Percentiles rank a stretch among this genome's conserved stretches.
Conservation (phyloP, 2,329 filamentous ascomycete genomes). For the Scorias spongiosa region DNA sequence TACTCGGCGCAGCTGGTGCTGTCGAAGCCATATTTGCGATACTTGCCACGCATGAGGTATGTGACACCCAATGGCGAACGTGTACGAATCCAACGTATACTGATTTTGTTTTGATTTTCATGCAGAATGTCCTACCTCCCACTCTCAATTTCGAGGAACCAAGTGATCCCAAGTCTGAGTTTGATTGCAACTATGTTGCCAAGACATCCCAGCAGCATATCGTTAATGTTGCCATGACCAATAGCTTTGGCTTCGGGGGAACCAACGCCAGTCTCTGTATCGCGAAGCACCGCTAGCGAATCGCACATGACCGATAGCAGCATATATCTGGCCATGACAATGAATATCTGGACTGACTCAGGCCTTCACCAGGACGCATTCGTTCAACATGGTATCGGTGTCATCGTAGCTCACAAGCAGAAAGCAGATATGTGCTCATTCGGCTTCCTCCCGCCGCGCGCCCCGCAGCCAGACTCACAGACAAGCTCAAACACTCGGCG, state of each 20-base stretch:
- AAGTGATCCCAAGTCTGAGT: constrained; percentile 42
- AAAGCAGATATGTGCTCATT: background rate
- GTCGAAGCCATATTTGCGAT: constrained; percentile 79
- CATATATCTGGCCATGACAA: too few species aligned
- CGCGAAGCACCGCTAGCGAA: constrained; percentile 25
- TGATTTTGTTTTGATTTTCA: constrained; percentile 3
- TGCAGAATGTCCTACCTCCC: constrained; percentile 67
- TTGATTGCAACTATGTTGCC: constrained; percentile 76
- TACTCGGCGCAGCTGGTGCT: constrained; percentile 81
- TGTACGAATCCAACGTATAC: background rate
- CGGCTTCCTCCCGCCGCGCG: background rate
- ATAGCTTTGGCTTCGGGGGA: constrained; percentile 95
- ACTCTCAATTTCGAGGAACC: constrained; percentile 66
- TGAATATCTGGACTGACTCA: too few species aligned
- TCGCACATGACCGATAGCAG: too few species aligned
- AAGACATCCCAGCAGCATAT: constrained; percentile 51
- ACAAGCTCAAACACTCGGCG: background rate
- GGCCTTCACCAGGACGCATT: too few species aligned
- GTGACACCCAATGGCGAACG: constrained; percentile 14
- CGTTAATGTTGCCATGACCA: constrained; percentile 66
- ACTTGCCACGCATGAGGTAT: constrained; percentile 62
- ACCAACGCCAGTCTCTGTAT: constrained; percentile 89
- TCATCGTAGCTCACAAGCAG: too few species aligned
- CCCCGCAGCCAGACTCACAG: background rate
- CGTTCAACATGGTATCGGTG: too few species aligned